Evolutionary conservation across 2,329 filamentous ascomycete species (phyloP).

Genomic region (Fusarium sp.): DNA sequence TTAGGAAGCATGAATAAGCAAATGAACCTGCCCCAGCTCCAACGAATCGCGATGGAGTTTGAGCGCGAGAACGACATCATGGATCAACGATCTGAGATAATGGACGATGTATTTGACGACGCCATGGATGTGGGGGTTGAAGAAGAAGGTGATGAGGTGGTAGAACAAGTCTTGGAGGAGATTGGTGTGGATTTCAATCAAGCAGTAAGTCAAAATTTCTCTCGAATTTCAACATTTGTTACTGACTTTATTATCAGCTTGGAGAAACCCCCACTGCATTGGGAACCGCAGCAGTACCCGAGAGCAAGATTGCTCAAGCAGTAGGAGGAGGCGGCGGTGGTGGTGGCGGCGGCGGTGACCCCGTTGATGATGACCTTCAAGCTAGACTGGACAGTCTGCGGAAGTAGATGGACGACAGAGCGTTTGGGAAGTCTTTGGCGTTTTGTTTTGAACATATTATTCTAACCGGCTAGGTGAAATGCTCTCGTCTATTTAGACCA

Average conservation of each 20-base stretch:
- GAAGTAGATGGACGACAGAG: conserved; percentile 53
- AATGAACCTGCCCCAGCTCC: conserved; percentile 95
- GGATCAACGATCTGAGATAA: conserved; percentile 99
- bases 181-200: conserved; percentile 94
- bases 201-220: conserved; percentile 69
- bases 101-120: conserved; percentile 98
- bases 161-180: conserved; percentile 95
- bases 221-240: conserved; percentile 33
- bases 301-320: conserved; percentile 86
- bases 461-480: neutral
- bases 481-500: neutral
- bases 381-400: conserved; percentile 90
- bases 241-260: conserved; percentile 66
- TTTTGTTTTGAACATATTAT: neutral
- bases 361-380: conserved; percentile 92
- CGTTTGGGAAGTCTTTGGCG: neutral
- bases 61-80: conserved; percentile 99
- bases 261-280: conserved; percentile 90
- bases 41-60: conserved; percentile 98
- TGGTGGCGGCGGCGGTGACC: conserved; percentile 65
- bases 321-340: conserved; percentile 69
- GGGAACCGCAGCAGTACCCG: conserved; percentile 76
- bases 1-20: conserved; percentile 96
- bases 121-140: conserved; percentile 91
- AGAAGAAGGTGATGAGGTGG: conserved; percentile 95